These are phyloP conservation scores for Pulveroboletus sp. DNA, from an alignment of 768 basidiomycete species.

Conservation along the genomic window DNA sequence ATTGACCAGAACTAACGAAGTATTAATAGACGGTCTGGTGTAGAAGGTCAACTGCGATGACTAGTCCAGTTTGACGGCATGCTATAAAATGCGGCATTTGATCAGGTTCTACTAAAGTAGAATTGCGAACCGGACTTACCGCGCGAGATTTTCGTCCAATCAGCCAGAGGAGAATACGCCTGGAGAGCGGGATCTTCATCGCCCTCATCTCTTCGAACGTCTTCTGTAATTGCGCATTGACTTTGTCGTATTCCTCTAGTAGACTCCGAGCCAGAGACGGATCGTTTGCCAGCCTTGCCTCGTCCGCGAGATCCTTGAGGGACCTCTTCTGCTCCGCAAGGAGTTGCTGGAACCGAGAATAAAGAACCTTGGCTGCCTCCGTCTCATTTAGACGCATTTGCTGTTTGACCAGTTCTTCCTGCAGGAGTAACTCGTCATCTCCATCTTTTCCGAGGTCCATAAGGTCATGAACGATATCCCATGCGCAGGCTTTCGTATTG, in stretches of 20 bases:
- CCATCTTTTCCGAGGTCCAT: accelerated
- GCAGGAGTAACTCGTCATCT: slow-evolving; percentile 10
- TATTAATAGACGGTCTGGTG: not conserved
- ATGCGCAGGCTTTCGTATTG: not conserved
- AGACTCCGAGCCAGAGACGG: slow-evolving; percentile 8
- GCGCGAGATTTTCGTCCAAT: slow-evolving; percentile 4
- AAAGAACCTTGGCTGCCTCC: slow-evolving; percentile 17
- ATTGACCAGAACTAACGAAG: not conserved
- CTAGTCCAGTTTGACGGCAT: not conserved
- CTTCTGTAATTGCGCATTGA: slow-evolving; percentile 5
- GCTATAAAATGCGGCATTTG: not conserved
- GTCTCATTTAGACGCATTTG: slow-evolving; percentile 18
- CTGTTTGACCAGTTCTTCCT: slow-evolving; percentile 17
- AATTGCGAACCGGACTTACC: not conserved
- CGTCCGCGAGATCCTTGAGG: slow-evolving; percentile 15
- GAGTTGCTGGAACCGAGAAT: slow-evolving; percentile 14
- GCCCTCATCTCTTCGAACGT: slow-evolving; percentile 21
- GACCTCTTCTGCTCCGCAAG: slow-evolving; percentile 14
- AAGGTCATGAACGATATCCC: not conserved
- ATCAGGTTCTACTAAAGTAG: not conserved
- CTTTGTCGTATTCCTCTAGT: slow-evolving; percentile 9
- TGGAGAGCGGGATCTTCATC: slow-evolving; percentile 14
- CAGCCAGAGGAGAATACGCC: slow-evolving; percentile 9
- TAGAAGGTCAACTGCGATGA: not conserved
- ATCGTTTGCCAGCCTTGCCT: slow-evolving; percentile 13